Conservation (phyloP, 1,284 basidiomycete species). For the Moniliophthora roreri region DNA sequence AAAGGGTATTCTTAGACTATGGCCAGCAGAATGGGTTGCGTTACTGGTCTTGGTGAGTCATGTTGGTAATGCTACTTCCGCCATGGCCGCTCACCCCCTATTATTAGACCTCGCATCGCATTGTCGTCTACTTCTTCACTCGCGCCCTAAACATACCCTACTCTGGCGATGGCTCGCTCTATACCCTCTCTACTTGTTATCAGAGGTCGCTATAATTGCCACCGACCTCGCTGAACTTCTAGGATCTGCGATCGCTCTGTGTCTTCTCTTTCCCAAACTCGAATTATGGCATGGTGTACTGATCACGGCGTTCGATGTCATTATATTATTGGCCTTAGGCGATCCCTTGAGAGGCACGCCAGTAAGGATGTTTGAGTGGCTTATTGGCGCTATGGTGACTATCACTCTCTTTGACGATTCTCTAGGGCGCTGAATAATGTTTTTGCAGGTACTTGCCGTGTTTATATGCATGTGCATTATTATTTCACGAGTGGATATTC, state of each 20-base stretch:
- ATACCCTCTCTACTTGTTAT: conserved; percentile 67
- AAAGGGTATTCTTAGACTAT: conserved; percentile 29
- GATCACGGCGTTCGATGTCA: conserved; percentile 82
- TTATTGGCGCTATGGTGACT: conserved; percentile 75
- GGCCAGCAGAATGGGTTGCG: conserved; percentile 45
- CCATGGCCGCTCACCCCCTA: not conserved
- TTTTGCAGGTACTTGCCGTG: conserved; percentile 81
- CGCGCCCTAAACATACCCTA: conserved; percentile 45
- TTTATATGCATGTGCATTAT: conserved; percentile 34
- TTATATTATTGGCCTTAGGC: conserved; percentile 68
- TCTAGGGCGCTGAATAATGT: too few relatives aligned
- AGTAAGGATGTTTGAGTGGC: conserved; percentile 77
- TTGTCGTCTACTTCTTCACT: conserved; percentile 69
- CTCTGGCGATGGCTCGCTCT: conserved; percentile 67
- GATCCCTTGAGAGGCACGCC: conserved; percentile 60
- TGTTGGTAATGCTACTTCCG: not conserved
- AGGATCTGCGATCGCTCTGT: conserved; percentile 64
- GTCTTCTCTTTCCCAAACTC: conserved; percentile 79
- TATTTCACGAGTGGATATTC: conserved; percentile 12
- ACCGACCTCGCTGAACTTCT: conserved; percentile 78
- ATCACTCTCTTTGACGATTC: too few relatives aligned
- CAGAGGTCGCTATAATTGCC: conserved; percentile 85
- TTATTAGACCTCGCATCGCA: conserved; percentile 53
- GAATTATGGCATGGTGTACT: conserved; percentile 83
- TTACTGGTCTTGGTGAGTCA: conserved; percentile 43